A percentile compares a stretch with the other conserved stretches of the same genome.
Evolutionary conservation across 805 yeast genomes (phyloP).

Genomic region (Yarrowia divulgata): DNA sequence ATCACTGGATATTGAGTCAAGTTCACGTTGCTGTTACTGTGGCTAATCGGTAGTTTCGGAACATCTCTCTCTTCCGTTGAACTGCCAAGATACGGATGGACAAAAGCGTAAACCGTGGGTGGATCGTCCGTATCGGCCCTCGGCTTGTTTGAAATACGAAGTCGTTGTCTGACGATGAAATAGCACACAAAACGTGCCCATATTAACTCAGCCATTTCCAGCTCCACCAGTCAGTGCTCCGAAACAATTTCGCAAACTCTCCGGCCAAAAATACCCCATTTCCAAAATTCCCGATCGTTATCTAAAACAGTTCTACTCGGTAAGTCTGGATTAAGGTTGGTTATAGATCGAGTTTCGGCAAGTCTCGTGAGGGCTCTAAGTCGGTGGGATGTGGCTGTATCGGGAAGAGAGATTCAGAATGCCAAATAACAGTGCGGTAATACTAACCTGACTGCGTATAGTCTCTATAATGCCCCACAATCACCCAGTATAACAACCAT

Average conservation of each 20-base stretch:
- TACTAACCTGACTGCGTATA: no score
- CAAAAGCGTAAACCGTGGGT: background rate
- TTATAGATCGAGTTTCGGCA: background rate
- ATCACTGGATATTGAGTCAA: no score
- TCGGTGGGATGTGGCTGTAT: background rate
- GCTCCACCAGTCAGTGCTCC: no score
- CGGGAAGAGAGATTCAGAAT: no score
- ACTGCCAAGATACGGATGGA: background rate
- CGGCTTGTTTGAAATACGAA: constrained; percentile 10
- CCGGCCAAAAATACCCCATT: background rate
- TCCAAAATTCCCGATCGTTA: background rate
- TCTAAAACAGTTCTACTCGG: background rate
- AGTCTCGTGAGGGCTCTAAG: background rate
- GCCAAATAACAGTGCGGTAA: no score
- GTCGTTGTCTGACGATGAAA: no score
- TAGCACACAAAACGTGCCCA: no score
- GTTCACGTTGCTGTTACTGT: background rate
- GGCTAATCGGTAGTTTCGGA: background rate
- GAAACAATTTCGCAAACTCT: background rate
- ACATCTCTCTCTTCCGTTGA: background rate
- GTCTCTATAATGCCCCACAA: no score
- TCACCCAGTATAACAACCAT: no score
- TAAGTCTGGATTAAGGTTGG: background rate
- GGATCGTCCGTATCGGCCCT: constrained; percentile 3
- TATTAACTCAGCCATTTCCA: no score